Evolutionary conservation across 257 asterid genomes (phyloP), one percentile per base, ranked within the genome.

Genomic region (Nyctanthes arbortristis): DNA sequence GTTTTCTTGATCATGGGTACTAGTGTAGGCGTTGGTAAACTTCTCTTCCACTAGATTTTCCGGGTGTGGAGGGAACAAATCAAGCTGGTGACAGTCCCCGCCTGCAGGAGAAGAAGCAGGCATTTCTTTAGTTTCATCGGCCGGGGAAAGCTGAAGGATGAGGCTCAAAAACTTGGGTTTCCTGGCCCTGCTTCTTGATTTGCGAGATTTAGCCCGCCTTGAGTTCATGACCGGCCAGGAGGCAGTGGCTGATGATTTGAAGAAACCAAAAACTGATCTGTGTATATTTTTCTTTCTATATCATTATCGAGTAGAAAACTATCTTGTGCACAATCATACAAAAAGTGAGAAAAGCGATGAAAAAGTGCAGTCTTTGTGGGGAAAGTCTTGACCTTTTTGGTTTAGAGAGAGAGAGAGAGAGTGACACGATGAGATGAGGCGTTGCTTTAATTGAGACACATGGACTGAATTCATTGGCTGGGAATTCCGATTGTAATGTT

Each of bases 101-200:
- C n/a, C n/a, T n/a, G n/a, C 14, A 35, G 31, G 36, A 57, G 73
- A 45, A 30, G 71, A 27, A 35, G 71, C 27, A 1, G 66, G 67
- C 70, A 61, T 59, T 24, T 73, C 67, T 0, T 79, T 65, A 13
- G 33, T 5, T 54, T 79, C 81, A 6, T 81, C 66, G 3, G 83
- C 73, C 22, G 94, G 86, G 13, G 52, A 40, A 10, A 88, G 70
- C 71, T 83, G 86, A 13, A 73, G 88, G 52, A 89, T 81, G 58
- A 92, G 91, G 79, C 98, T 92, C 61, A 89, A 88, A 73, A 80
- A 88, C 65, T 89, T 92, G 29, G 91, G 91, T 58, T 82, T 92
- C 52, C 73, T 80, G 8, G 85, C 63, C 80, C 74, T 80, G 22
- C 66, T 45, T 66, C 79, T 67, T 27, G 81, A 58, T 69, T 68